Conservation (phyloP, 192 early-diverging fungal species). For the Geranomyces variabilis region DNA sequence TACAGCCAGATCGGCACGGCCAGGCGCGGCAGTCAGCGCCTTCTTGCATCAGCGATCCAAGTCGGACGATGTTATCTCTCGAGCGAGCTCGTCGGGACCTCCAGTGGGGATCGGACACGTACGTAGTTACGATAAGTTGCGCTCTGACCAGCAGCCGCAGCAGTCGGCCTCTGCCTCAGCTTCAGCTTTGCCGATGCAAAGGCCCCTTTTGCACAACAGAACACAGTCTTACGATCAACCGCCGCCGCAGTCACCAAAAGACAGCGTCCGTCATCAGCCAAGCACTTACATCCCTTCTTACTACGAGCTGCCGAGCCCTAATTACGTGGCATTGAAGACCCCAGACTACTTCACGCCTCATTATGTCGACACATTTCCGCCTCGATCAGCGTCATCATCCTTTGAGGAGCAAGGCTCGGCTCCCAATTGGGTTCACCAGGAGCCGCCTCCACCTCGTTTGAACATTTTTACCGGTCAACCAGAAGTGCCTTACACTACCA, state of each 20-base stretch:
- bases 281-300: background rate
- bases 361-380: background rate
- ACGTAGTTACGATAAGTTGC: background rate
- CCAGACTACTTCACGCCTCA: background rate
- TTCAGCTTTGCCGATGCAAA: too few relatives aligned
- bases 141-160: background rate
- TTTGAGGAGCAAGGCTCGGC: background rate
- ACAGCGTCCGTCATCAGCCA: background rate
- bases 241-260: background rate
- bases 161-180: too few relatives aligned
- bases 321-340: background rate
- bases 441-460: background rate
- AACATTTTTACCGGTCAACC: background rate
- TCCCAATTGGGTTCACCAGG: background rate
- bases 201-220: too few relatives aligned
- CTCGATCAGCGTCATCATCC: background rate
- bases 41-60: background rate
- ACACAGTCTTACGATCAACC: background rate
- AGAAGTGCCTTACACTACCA: background rate
- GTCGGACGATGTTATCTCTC: background rate
- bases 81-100: background rate
- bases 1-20: background rate
- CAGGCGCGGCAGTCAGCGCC: background rate
- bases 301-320: background rate
- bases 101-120: background rate